Conservation (phyloP, 2,329 filamentous ascomycete species). For the Pseudogymnoascus sp. region DNA sequence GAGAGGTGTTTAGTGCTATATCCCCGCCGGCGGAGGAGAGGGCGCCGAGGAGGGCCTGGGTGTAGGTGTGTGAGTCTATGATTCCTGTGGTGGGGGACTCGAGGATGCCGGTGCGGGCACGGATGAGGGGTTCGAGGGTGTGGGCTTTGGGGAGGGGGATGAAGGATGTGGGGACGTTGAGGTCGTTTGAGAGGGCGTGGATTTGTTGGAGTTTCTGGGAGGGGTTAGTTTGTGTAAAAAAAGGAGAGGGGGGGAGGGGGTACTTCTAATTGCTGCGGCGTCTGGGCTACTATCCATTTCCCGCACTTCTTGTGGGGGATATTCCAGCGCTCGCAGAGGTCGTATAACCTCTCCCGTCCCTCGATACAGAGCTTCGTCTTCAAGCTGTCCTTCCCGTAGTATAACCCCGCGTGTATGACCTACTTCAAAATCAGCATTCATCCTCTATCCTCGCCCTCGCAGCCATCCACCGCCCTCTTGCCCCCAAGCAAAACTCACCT, state of each 20-base stretch:
- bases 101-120: constrained; percentile 63
- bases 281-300: constrained; percentile 95
- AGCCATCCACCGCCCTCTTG: neutral
- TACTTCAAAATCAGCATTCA: constrained; percentile 30
- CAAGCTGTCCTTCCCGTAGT: constrained; percentile 68
- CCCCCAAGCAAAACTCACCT: constrained; percentile 29
- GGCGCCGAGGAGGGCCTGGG: constrained; percentile 68
- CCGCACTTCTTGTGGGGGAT: constrained; percentile 69
- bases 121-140: constrained; percentile 64
- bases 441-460: neutral
- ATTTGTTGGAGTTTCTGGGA: constrained; percentile 37
- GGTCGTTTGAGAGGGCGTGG: constrained; percentile 34
- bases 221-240: neutral
- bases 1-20: constrained; percentile 58
- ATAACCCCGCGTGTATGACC: constrained; percentile 92
- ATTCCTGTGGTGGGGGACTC: constrained; percentile 84
- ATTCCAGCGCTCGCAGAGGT: constrained; percentile 56
- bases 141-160: constrained; percentile 53
- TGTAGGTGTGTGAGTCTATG: constrained; percentile 75
- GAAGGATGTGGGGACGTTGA: constrained; percentile 63
- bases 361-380: constrained; percentile 78
- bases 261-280: constrained; percentile 44
- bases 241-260: neutral
- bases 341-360: constrained; percentile 71
- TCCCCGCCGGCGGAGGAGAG: constrained; percentile 72